Evolutionary conservation across 192 early-diverging fungal genomes (phyloP).

Genomic region (Gamsiella multidivaricata): DNA sequence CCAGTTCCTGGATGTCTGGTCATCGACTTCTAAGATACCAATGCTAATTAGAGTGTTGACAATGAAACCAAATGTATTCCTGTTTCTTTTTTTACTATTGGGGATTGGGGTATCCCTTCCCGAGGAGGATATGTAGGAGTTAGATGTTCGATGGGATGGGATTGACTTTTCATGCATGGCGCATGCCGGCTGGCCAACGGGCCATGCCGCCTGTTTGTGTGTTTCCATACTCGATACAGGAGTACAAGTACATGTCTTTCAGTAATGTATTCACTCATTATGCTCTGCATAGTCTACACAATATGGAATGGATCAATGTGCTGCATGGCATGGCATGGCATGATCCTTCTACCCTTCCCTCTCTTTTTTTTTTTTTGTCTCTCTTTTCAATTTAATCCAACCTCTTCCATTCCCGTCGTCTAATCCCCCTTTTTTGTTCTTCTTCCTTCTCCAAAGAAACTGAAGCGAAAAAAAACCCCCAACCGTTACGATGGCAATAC

Average conservation of each 20-base stretch:
- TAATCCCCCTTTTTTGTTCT: too few species aligned
- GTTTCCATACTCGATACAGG: neutral
- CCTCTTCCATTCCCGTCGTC: neutral
- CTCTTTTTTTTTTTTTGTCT: neutral
- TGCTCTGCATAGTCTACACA: neutral
- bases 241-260: constrained; percentile 15
- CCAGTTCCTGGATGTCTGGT: too few species aligned
- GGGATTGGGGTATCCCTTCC: too few species aligned
- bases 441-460: too few species aligned
- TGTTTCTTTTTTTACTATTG: neutral
- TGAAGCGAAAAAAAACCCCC: too few species aligned
- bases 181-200: neutral
- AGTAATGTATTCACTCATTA: neutral
- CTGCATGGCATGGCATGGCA: neutral
- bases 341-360: neutral
- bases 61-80: too few species aligned
- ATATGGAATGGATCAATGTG: neutral
- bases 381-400: neutral
- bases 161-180: neutral
- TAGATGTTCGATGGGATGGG: neutral
- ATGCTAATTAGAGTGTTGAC: too few species aligned
- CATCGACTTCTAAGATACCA: too few species aligned
- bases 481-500: too few species aligned
- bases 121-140: too few species aligned
- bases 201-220: neutral